Base-by-base conservation (phyloP, 768 basidiomycete genomes). In the Lyophyllum semitale region DNA sequence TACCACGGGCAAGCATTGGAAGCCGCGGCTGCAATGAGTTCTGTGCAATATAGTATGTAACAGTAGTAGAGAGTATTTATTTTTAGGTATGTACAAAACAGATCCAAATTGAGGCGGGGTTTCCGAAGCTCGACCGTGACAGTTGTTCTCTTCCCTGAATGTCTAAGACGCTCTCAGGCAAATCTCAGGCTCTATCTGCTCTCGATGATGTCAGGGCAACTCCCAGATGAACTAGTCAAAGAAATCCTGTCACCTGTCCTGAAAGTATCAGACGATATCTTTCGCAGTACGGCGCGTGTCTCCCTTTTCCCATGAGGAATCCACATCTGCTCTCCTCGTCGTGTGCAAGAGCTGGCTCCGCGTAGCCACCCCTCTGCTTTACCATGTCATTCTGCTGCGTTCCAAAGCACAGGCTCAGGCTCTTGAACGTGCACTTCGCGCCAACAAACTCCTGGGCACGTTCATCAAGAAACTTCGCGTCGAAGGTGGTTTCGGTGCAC, bases 391-490 rank as follows among this genome's bases (percentile, higher is more conserved):
- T 12, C 48, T 68, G 13, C 9, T 66, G 8, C 61, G 66, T 17
- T 64, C 60, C 0, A 63, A 51, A 40, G 62, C 62, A 8, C 68
- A 67, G 43, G 61, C 61, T 0, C 30, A 54, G 4, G 60, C 66
- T 7, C 42, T 68, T n/a, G 56, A 58, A 13, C 44, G 43, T 0
- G 55, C 61, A 0, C 51, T 69, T 1, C 50, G 58, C 20, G 35
- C 22, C 4, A 64, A 65, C 38, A 20, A 32, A 11, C 40, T 51
- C 5, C 58, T 68, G 2, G 68, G 63, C 18, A 9, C 22, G 4
- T 63, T 65, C 41, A 65, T 67, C 40, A 59, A 61, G 46, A 67
- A 66, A 40, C 53, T 68, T 9, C 60, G 66, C n/a, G 53, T 67
- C 29, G 64, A 67, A 50, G 63, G 65, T 8, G 63, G 61, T 1